Base-by-base conservation (phyloP, 2,329 filamentous ascomycete genomes). In the Phialophora verrucosa region DNA sequence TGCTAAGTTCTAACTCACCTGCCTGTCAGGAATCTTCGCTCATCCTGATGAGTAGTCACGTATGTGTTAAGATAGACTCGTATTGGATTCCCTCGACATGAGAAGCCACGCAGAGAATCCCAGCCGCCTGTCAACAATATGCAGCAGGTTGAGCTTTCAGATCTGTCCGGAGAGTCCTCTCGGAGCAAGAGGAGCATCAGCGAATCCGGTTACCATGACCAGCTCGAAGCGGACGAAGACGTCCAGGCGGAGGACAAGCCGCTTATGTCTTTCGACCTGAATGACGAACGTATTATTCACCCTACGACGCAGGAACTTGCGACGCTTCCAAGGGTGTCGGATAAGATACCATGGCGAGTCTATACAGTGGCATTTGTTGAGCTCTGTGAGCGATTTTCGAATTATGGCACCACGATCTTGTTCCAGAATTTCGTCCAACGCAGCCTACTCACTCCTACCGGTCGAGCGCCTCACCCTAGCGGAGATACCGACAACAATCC, bases 361-460 rank as follows among this genome's bases (percentile, higher is more conserved):
- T 92, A 88, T 78, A 88, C 87, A 29, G 86, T 93, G 66, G 89
- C 89, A 58, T 87, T 91, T 68, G 87, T 90, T 66, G 90, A 92
- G 78, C 80, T 91, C 64, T 90, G 88, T 79, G 90, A 93, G 80
- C 88, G 90, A 55, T 91, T 91, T 79, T 90, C 88, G 12, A 92
- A 91, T 84, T 92, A 92, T 74, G 90, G 90, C 64, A 88, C 88
- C 4, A 84, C 86, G 51, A 84, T 88, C 38, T 81, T 91, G 31
- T 91, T 83, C 72, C 86, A 86, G 74, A 89, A 89, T 77, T 89
- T 86, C 73, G 83, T 89, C 72, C 84, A 85, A 70, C 81, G 63
- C 77, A 80, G 29, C 76, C 88, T 53, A 85, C 87, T 2, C 53
- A 68, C 85, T 3, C 82, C 72, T 20, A 86, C 85, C 0, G 87